Conservation (phyloP, 2,329 filamentous ascomycete species). For the Ilyonectria destructans region DNA sequence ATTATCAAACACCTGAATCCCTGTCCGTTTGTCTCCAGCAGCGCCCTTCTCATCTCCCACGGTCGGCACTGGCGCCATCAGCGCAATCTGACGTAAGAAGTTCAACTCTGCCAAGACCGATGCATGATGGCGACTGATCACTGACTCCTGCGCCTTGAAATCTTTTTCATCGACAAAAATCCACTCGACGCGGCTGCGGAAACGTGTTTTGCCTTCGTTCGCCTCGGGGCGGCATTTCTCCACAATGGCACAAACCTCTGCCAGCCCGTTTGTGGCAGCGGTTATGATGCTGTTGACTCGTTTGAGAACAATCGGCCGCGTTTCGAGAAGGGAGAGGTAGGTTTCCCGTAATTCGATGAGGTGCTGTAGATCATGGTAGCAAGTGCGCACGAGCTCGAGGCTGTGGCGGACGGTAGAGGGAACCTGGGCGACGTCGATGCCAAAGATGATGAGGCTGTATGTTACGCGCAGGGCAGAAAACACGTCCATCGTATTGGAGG, state of each 20-base stretch:
- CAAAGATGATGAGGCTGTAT: conserved; percentile 36
- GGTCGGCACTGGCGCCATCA: conserved; percentile 33
- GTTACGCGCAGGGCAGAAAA: background rate
- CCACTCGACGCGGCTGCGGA: conserved; percentile 47
- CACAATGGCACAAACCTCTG: conserved; percentile 50
- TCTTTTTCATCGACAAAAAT: conserved; percentile 43
- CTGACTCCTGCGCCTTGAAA: conserved; percentile 48
- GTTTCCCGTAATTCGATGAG: conserved; percentile 53
- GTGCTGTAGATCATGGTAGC: conserved; percentile 52
- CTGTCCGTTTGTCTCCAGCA: background rate
- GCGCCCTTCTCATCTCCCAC: background rate
- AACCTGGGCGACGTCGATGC: conserved; percentile 46
- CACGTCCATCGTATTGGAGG: background rate
- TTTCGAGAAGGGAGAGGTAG: conserved; percentile 45
- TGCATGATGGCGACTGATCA: conserved; percentile 50
- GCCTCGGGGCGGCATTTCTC: conserved; percentile 50
- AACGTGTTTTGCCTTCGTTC: conserved; percentile 35
- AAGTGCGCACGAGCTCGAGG: conserved; percentile 54
- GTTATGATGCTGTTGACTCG: conserved; percentile 51
- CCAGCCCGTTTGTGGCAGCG: conserved; percentile 46
- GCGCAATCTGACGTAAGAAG: conserved; percentile 45
- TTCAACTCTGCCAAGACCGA: conserved; percentile 51
- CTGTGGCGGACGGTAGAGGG: conserved; percentile 48
- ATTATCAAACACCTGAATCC: conserved; percentile 34
- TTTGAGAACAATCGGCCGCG: conserved; percentile 45